Percentiles rank a stretch among this genome's conserved stretches.
phyloP scores from a whole-genome alignment of 768 basidiomycete genomes.

The Tylopilus intermedius region DNA sequence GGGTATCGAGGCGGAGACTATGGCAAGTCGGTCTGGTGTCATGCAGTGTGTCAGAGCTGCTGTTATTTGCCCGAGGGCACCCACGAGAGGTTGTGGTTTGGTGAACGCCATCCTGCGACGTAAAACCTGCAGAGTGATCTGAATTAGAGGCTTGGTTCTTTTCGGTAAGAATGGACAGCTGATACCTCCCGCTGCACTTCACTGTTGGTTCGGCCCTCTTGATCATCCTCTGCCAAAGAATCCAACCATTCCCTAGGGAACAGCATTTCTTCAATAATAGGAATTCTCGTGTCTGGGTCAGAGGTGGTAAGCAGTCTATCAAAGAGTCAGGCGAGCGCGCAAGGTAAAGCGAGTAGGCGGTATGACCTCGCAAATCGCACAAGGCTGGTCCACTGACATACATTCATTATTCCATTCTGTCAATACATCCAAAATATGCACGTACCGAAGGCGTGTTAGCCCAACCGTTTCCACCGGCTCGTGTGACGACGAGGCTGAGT shows the following conservation, averaged over 20 bases:
- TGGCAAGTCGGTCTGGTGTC: constrained; percentile 10
- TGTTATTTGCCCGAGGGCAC: constrained; percentile 67
- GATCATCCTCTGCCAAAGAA: constrained; percentile 46
- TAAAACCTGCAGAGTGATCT: constrained; percentile 35
- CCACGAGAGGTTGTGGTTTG: constrained; percentile 54
- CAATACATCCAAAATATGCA: not conserved
- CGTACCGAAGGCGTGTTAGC: constrained; percentile 62
- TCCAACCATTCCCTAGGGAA: constrained; percentile 62
- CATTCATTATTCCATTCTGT: not conserved
- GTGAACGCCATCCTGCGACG: constrained; percentile 46
- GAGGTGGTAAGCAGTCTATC: constrained; percentile 32
- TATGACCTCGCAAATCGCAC: constrained; percentile 33
- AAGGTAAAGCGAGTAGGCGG: not conserved
- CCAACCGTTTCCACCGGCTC: constrained; percentile 55
- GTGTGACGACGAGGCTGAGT: constrained; percentile 64
- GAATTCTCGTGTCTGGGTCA: constrained; percentile 45
- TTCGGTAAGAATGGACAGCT: not conserved
- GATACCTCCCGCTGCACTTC: constrained; percentile 53
- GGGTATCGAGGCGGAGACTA: constrained; percentile 39
- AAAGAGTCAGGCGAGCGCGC: constrained; percentile 4
- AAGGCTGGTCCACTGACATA: constrained; percentile 30
- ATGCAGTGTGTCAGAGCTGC: constrained; percentile 65
- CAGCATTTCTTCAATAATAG: constrained; percentile 51
- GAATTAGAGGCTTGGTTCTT: not conserved
- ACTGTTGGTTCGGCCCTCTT: constrained; percentile 56